These are phyloP conservation scores for Osmozyma mogii DNA, from an alignment of 805 yeast species.

Conservation along the genomic window DNA sequence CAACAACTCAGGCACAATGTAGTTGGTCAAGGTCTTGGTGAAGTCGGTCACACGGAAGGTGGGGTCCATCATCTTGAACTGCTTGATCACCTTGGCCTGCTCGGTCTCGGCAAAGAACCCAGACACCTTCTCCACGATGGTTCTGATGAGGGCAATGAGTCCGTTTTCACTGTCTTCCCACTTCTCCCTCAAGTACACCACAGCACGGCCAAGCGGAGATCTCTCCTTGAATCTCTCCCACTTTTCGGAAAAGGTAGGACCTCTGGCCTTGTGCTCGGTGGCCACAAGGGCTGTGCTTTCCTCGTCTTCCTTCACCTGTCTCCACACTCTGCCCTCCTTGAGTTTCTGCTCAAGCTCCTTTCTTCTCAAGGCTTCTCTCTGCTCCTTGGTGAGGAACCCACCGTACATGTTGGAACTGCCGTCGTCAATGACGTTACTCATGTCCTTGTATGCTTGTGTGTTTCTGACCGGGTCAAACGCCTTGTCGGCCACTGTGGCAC, in stretches of 20 bases:
- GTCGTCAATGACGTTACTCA: constrained; percentile 82
- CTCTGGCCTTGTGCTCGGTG: constrained; percentile 72
- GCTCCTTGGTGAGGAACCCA: constrained; percentile 80
- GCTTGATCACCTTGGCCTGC: constrained; percentile 82
- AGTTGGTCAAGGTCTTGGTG: constrained; percentile 78
- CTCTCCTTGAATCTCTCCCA: constrained; percentile 61
- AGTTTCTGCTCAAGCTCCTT: constrained; percentile 45
- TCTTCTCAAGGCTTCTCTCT: constrained; percentile 61
- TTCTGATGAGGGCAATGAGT: constrained; percentile 70
- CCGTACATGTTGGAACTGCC: constrained; percentile 89
- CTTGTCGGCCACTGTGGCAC: constrained; percentile 83
- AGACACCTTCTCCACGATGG: constrained; percentile 69
- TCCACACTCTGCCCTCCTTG: constrained; percentile 50
- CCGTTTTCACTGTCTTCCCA: constrained; percentile 97
- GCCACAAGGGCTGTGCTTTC: constrained; percentile 82
- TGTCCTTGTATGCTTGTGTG: constrained; percentile 83
- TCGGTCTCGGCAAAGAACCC: constrained; percentile 95
- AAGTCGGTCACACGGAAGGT: constrained; percentile 72
- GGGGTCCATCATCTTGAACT: constrained; percentile 87
- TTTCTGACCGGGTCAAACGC: constrained; percentile 89
- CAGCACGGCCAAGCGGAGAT: constrained; percentile 58
- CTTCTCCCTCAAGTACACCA: constrained; percentile 54
- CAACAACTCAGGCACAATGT: constrained; percentile 87
- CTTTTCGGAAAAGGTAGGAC: constrained; percentile 56
- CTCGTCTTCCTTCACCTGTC: constrained; percentile 67